phyloP scores from a whole-genome alignment of 192 early-diverging fungal genomes.

The Coemansia sp. region DNA sequence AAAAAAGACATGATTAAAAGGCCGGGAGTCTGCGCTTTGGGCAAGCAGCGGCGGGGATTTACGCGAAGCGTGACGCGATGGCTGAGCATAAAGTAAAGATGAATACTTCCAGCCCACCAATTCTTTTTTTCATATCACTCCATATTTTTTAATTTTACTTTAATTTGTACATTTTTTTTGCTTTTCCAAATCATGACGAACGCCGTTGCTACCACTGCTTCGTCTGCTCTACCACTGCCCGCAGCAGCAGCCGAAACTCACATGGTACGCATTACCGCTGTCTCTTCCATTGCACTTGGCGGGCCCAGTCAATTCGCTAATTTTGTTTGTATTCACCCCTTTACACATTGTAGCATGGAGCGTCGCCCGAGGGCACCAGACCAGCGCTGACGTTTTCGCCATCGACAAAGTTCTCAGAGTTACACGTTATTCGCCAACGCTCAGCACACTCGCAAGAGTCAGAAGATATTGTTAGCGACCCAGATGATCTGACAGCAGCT shows the following conservation, averaged over 20 bases:
- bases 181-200: conserved; percentile 8
- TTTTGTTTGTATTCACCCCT: conserved; percentile 5
- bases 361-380: conserved; percentile 12
- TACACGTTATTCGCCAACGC: conserved; percentile 7
- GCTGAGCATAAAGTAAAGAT: not conserved
- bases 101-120: not conserved
- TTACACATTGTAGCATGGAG: conserved; percentile 18
- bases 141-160: conserved; percentile 4
- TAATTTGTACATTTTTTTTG: conserved; percentile 9
- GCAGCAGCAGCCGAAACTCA: conserved; percentile 11
- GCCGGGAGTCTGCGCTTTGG: not conserved
- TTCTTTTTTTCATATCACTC: conserved; percentile 9
- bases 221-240: conserved; percentile 47
- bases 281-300: not conserved
- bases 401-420: conserved; percentile 43
- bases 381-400: conserved; percentile 47
- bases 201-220: conserved; percentile 37
- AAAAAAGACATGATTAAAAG: too few species aligned
- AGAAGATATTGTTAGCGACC: conserved; percentile 45
- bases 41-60: not conserved
- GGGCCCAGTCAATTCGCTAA: not conserved
- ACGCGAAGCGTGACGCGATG: not conserved
- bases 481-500: conserved; percentile 33
- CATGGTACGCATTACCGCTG: conserved; percentile 18
- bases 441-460: conserved; percentile 31